Percentiles rank a stretch among this genome's conserved stretches.
These are phyloP conservation scores for Saksenaea vasiformis DNA, from an alignment of 371 early-diverging fungal species.

Conservation along the genomic window DNA sequence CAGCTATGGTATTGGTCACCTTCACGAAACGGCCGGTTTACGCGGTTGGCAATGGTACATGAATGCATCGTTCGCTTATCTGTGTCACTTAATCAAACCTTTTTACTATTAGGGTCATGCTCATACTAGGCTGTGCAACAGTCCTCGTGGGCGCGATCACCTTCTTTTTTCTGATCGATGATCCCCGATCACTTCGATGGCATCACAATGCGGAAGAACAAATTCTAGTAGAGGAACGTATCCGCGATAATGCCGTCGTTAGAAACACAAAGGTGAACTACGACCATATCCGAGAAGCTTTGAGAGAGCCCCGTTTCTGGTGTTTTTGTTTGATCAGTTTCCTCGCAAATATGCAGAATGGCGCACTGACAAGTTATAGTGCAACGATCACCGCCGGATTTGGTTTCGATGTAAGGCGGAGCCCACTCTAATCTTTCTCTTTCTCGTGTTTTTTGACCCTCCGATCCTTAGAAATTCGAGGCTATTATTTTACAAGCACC, in stretches of 20 bases:
- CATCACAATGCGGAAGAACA: constrained; percentile 36
- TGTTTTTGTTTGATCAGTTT: constrained; percentile 30
- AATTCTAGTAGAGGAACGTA: constrained; percentile 34
- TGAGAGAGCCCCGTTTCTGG: constrained; percentile 33
- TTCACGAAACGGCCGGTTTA: constrained; percentile 23
- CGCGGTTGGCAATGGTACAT: constrained; percentile 42
- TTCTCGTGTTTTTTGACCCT: neutral
- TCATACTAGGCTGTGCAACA: constrained; percentile 31
- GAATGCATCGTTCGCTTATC: neutral
- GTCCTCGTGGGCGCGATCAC: constrained; percentile 24
- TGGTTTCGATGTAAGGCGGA: constrained; percentile 30
- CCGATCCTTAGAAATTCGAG: neutral
- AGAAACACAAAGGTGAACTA: constrained; percentile 28
- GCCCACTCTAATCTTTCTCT: neutral
- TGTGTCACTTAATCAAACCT: neutral
- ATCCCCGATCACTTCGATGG: constrained; percentile 30
- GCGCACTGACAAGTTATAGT: constrained; percentile 37
- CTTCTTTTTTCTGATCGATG: constrained; percentile 40
- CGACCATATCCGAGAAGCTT: constrained; percentile 32
- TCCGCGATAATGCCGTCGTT: constrained; percentile 33
- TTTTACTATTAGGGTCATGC: constrained; percentile 26
- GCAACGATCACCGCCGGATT: constrained; percentile 30
- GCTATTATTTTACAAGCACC: constrained; percentile 8
- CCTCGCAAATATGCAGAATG: constrained; percentile 35
- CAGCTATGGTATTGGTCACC: constrained; percentile 30